Conservation (phyloP, 257 asterid species). For the Scutellaria barbata region DNA sequence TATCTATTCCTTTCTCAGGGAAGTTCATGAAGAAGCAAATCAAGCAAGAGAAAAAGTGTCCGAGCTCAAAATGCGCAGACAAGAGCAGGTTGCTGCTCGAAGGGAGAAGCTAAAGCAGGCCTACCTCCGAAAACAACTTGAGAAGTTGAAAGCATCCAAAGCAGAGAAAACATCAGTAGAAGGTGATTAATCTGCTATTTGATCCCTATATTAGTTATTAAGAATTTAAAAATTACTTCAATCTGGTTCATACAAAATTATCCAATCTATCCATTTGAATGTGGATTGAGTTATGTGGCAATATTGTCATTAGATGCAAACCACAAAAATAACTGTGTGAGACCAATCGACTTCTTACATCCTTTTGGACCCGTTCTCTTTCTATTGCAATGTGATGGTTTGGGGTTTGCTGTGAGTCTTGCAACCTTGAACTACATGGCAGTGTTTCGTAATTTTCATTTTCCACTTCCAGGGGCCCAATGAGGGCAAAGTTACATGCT, state of each 20-base stretch:
- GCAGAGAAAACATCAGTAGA: slow-evolving; percentile 52
- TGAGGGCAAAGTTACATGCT: neutral
- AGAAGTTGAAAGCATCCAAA: slow-evolving; percentile 83
- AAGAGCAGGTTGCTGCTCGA: slow-evolving; percentile 81
- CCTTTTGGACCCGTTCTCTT: neutral
- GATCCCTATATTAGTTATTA: slow-evolving; percentile 16
- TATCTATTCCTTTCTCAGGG: slow-evolving; percentile 58
- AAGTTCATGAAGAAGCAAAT: slow-evolving; percentile 93
- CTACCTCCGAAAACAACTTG: slow-evolving; percentile 82
- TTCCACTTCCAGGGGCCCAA: slow-evolving; percentile 30
- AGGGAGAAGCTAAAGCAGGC: slow-evolving; percentile 93
- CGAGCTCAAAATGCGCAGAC: slow-evolving; percentile 79
- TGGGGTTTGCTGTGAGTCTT: neutral
- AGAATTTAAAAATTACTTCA: neutral
- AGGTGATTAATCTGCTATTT: slow-evolving; percentile 32
- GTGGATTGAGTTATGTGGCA: neutral
- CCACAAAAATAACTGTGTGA: neutral
- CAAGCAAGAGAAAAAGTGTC: slow-evolving; percentile 90
- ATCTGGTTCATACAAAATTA: neutral
- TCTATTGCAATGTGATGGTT: neutral
- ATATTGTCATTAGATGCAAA: neutral
- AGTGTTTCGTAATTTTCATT: neutral
- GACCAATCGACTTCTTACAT: neutral
- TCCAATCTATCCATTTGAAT: neutral
- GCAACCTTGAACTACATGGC: neutral